These are phyloP conservation scores for Candida pini DNA, from an alignment of 805 yeast species.

Conservation along the genomic window DNA sequence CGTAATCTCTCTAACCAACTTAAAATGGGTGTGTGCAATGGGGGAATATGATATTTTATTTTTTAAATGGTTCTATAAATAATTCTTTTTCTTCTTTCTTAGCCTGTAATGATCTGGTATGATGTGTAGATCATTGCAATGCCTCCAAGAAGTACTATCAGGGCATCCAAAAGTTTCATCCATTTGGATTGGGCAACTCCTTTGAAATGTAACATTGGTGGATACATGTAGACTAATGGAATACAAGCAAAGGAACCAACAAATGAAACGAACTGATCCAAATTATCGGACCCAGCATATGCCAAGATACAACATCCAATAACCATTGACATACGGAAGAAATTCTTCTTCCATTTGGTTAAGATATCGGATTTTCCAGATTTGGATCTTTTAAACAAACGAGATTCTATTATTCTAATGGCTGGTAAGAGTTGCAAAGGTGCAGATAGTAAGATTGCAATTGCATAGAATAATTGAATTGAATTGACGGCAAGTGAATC, in stretches of 20 bases:
- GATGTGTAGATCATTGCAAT: slow-evolving; percentile 65
- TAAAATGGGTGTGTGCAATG: too few relatives aligned
- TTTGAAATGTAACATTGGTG: slow-evolving; percentile 67
- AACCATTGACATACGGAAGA: slow-evolving; percentile 51
- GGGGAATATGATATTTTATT: too few relatives aligned
- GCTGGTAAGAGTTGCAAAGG: slow-evolving; percentile 83
- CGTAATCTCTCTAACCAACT: too few relatives aligned
- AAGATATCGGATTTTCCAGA: slow-evolving; percentile 52
- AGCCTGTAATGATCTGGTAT: slow-evolving; percentile 41
- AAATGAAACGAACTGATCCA: slow-evolving; percentile 72
- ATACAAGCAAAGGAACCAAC: slow-evolving; percentile 84
- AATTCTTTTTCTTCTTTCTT: not conserved
- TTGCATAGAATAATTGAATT: slow-evolving; percentile 66
- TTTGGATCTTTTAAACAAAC: slow-evolving; percentile 41
- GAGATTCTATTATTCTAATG: slow-evolving; percentile 62
- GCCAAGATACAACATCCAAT: slow-evolving; percentile 52
- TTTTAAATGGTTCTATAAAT: not conserved
- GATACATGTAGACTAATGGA: slow-evolving; percentile 81
- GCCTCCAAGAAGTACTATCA: slow-evolving; percentile 50
- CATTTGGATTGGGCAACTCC: slow-evolving; percentile 37
- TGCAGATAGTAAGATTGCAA: slow-evolving; percentile 71
- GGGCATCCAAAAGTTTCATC: slow-evolving; percentile 40
- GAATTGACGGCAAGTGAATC: slow-evolving; percentile 51
- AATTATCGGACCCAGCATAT: slow-evolving; percentile 58
- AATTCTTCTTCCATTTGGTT: slow-evolving; percentile 65